Evolutionary conservation across 805 yeast species (phyloP).

Genomic region (Wickerhamiella parazyma): DNA sequence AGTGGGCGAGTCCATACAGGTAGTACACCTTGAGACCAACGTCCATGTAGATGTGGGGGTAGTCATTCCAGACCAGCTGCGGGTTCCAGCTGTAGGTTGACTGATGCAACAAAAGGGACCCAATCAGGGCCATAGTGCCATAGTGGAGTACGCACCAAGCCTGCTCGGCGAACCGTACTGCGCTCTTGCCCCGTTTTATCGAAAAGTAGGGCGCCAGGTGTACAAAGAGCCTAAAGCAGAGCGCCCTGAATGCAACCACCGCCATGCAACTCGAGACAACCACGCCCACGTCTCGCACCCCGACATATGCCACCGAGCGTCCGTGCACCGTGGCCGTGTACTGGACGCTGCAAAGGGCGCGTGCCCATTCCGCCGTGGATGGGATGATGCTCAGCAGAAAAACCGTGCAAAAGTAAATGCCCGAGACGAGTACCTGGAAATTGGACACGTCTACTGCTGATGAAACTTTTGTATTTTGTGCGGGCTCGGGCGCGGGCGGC

Average conservation of each 20-base stretch:
- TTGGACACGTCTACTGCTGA: background rate
- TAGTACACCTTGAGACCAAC: slow-evolving; percentile 51
- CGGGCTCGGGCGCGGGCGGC: background rate
- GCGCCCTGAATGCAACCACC: slow-evolving; percentile 14
- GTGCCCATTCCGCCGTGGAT: background rate
- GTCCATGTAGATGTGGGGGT: slow-evolving; percentile 61
- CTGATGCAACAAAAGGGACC: slow-evolving; percentile 40
- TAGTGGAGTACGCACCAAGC: slow-evolving; percentile 63
- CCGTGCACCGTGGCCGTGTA: background rate
- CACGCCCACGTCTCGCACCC: slow-evolving; percentile 4
- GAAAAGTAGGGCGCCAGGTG: slow-evolving; percentile 18
- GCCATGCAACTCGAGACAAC: slow-evolving; percentile 8
- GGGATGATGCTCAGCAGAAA: slow-evolving; percentile 5
- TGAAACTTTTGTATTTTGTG: background rate
- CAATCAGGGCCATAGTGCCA: slow-evolving; percentile 39
- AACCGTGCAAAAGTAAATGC: slow-evolving; percentile 2
- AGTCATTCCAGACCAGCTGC: slow-evolving; percentile 45
- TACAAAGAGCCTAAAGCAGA: slow-evolving; percentile 10
- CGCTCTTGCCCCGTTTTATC: slow-evolving; percentile 38
- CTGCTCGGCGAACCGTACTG: slow-evolving; percentile 71
- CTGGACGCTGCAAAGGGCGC: background rate
- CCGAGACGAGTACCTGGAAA: slow-evolving; percentile 6
- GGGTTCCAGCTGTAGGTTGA: slow-evolving; percentile 48
- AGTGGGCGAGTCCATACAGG: slow-evolving; percentile 54
- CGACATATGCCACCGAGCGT: slow-evolving; percentile 2